Base-by-base conservation (phyloP, 1,284 basidiomycete species). In the Tilletia walkeri region DNA sequence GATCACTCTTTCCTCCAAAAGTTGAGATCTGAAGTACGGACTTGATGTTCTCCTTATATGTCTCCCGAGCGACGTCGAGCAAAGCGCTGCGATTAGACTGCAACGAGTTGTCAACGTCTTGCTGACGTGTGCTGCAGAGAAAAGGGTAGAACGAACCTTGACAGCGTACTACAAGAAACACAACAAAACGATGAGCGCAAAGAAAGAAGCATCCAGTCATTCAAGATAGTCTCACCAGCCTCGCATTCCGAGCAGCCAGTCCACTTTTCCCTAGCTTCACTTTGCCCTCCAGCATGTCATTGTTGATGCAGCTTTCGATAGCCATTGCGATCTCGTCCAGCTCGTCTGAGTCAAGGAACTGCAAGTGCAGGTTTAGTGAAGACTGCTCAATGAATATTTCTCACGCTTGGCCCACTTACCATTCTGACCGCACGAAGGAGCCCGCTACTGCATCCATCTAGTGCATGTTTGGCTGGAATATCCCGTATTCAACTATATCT, bases 31-130 rank as follows among this genome's bases (percentile, higher is more conserved):
- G 50, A 2, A 20, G 18, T 53, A 49, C 74, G 67, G 36, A 75
- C 76, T 18, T 54, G 18, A 94, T 87, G 75, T 95, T 95, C 82
- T 96, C 94, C 77, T 91, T 92, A 85, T 91, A 85, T 0, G 94
- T 95, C 80, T 93, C 91, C 7, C 95, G 88, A 0, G 94, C 95
- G 3, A 97, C 92, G 75, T 97, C 94, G 12, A 98, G 89, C 10
- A 95, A 86, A 24, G 89, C 88, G 75, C 93, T 92, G 76, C 87
- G 88, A 72, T 91, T 90, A 1, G 91, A 90, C 65, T 76, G 73
- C 69, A 80, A 1, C 9, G 41, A 45, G 3, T 7, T 3, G 14
- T 45, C 41, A 45, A 14, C 41, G 14, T 45, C 24, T 30, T 30
- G 24, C 47, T 48, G 12, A 48, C 1, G 47, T 30, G 24, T 30